A percentile compares a stretch with the other conserved stretches of the same genome.
phyloP scores from a whole-genome alignment of 495 filamentous ascomycete genomes.

The Venustampulla echinocandica region DNA sequence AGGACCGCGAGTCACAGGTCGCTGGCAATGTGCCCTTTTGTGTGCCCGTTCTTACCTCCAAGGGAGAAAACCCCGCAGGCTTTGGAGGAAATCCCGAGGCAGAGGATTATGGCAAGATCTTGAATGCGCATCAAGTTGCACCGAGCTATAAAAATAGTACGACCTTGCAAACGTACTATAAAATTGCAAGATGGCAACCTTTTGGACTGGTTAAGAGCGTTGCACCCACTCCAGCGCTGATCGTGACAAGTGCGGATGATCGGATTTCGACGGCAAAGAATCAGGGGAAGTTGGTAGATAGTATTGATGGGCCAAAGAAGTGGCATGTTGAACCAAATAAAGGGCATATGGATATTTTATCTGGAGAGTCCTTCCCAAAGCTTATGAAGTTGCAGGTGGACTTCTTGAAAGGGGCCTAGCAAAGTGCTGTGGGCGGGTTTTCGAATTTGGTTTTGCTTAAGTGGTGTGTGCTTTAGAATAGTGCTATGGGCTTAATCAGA shows the following conservation, averaged over 20 bases:
- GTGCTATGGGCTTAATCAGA: too few species aligned
- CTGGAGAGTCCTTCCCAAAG: constrained; percentile 13
- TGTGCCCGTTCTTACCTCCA: constrained; percentile 1
- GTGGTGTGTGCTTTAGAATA: too few species aligned
- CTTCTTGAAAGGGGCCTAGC: too few species aligned
- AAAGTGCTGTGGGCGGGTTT: too few species aligned
- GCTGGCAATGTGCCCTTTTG: constrained; percentile 19
- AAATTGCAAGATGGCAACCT: constrained; percentile 20
- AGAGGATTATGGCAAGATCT: background rate
- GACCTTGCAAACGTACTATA: constrained; percentile 20
- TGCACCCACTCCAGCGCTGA: constrained; percentile 1
- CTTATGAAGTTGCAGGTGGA: constrained; percentile 7
- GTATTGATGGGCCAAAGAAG: constrained; percentile 10
- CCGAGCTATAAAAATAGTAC: background rate
- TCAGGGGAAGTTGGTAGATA: constrained; percentile 13
- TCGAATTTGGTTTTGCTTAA: too few species aligned
- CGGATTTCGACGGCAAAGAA: constrained; percentile 17
- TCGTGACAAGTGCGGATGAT: constrained; percentile 20
- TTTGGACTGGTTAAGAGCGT: background rate
- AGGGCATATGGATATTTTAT: constrained; percentile 21
- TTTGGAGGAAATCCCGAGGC: background rate
- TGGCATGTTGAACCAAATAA: constrained; percentile 17
- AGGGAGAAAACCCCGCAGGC: background rate
- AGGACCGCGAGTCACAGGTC: constrained; percentile 24
- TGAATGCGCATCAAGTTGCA: background rate